Conservation (phyloP, 164 flowering plant genomes). For the Magnolia officinalis region DNA sequence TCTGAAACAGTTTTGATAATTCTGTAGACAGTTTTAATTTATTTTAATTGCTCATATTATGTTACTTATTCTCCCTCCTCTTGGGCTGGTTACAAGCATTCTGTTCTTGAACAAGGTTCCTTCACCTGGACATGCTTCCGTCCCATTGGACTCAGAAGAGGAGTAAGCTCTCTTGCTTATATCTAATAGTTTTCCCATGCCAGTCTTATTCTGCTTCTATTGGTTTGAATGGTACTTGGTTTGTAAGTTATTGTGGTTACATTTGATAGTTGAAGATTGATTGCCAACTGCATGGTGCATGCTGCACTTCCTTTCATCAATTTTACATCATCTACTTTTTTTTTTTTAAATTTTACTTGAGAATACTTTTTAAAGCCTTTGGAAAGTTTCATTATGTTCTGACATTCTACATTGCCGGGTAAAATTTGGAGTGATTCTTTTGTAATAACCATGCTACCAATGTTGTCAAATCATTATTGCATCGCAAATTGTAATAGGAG, state of each 20-base stretch:
- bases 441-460: too few species aligned
- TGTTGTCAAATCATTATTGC: too few species aligned
- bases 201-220: neutral
- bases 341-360: neutral
- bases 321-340: neutral
- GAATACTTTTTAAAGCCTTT: neutral
- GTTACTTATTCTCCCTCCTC: neutral
- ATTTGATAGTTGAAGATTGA: neutral
- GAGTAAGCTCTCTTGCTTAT: constrained; percentile 33
- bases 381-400: neutral
- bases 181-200: neutral
- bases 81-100: constrained; percentile 35
- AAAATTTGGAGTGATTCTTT: too few species aligned
- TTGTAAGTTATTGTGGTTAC: neutral
- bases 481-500: too few species aligned
- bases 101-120: constrained; percentile 53
- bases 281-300: neutral
- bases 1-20: too few species aligned
- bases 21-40: too few species aligned
- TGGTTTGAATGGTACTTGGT: too few species aligned
- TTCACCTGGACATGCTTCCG: constrained; percentile 36
- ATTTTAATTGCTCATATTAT: too few species aligned
- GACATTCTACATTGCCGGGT: too few species aligned
- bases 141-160: constrained; percentile 24
- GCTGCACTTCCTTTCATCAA: neutral